Evolutionary conservation across 805 yeast species (phyloP), one percentile per base, ranked within the genome.

Genomic region (Cyberlindnera samutprakarnensis): DNA sequence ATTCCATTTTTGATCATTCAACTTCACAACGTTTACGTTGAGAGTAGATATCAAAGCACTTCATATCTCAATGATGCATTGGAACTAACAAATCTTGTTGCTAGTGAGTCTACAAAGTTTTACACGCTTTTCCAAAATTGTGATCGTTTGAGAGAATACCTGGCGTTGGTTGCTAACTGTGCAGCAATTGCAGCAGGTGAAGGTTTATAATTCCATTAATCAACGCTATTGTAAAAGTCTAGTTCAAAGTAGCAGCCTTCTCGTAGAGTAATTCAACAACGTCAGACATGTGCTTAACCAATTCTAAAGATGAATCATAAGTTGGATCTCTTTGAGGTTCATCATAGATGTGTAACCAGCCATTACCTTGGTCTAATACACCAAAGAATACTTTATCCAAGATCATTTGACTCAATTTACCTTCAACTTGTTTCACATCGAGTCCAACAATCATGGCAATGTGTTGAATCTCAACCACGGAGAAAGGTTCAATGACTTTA

Each of bases 331-430:
- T 75, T 51, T 74, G 76, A 25, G 95, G 95, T 54, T 87, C 83
- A 37, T 86, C 94, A 52, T 84, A 92, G 37, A 92, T 75, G 44
- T 86, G 78, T 48, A 92, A 70, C 95, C 96, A 92, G 7, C 98
- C 98, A 55, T 88, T 88, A 28, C 97, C 97, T 64, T 92, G 99
- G 58, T 92, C 98, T 46, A 92, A 68, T 23, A 92, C 97, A 29
- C 98, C 99, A 53, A 78, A 82, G 48, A 92, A 86, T n/a, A 87
- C 83, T 51, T 85, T 81, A 59, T 92, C 98, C 48, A 92, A 70
- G 46, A 92, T 90, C 97, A 92, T 90, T 59, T 90, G 96, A 30
- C 94, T 78, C 42, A 92, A 68, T 57, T 92, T 92, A 14, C 94
- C 94, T 61, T 92, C 99, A 20, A 92, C 86, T 53, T 86, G 94